A percentile compares a stretch with the other conserved stretches of the same genome.
Conservation (phyloP, 2,329 filamentous ascomycete species). For the Aureobasidium melanogenum region DNA sequence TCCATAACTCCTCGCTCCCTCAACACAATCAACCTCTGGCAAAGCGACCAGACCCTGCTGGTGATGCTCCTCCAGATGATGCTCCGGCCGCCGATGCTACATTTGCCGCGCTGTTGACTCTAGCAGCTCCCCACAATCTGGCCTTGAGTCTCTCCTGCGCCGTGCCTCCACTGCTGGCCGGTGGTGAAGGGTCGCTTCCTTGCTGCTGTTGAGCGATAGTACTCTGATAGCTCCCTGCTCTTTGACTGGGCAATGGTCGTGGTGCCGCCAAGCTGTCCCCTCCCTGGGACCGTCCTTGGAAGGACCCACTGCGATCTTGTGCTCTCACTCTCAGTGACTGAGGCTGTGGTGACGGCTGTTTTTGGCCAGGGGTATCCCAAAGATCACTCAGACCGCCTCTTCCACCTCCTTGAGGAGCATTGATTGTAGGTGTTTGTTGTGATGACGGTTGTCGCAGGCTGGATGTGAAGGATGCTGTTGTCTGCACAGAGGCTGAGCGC, state of each 20-base stretch:
- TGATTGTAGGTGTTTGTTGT: conserved; percentile 26
- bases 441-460: conserved; percentile 35
- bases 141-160: conserved; percentile 80
- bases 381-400: conserved; percentile 49
- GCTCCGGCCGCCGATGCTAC: background rate
- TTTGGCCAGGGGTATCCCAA: conserved; percentile 43
- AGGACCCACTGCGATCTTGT: conserved; percentile 23
- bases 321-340: conserved; percentile 20
- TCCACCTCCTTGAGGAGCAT: conserved; percentile 26
- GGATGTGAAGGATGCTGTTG: conserved; percentile 42
- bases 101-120: background rate
- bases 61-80: background rate
- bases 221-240: conserved; percentile 66
- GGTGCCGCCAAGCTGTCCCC: conserved; percentile 18
- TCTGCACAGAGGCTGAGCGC: conserved; percentile 50
- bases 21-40: background rate
- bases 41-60: conserved; percentile 6
- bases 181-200: conserved; percentile 27
- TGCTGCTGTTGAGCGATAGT: conserved; percentile 28
- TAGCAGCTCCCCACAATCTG: conserved; percentile 50
- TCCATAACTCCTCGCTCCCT: background rate
- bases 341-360: conserved; percentile 24
- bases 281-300: background rate
- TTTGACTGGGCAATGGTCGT: conserved; percentile 62
- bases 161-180: conserved; percentile 41